phyloP scores from a whole-genome alignment of 2,329 filamentous ascomycete genomes.

The Phialophora tarda region DNA sequence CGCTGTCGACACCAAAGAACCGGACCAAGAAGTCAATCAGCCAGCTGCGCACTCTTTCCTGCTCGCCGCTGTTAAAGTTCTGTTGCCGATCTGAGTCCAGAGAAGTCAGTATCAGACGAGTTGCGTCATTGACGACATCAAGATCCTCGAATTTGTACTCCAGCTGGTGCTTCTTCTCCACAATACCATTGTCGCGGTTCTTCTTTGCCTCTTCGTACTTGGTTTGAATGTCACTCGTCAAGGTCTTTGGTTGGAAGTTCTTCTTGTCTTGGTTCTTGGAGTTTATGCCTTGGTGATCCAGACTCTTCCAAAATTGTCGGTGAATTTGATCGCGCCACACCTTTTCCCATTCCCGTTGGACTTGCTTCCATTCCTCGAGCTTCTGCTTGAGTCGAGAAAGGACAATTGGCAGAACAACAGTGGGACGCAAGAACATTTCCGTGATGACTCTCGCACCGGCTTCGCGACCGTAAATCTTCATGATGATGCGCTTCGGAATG shows the following conservation, averaged over 20 bases:
- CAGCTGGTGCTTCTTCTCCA: slow-evolving; percentile 73
- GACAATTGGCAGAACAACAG: slow-evolving; percentile 85
- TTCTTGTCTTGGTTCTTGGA: slow-evolving; percentile 90
- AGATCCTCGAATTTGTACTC: slow-evolving; percentile 74
- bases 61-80: slow-evolving; percentile 63
- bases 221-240: slow-evolving; percentile 88
- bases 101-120: slow-evolving; percentile 55
- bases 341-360: slow-evolving; percentile 97
- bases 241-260: slow-evolving; percentile 84
- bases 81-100: slow-evolving; percentile 58
- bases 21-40: slow-evolving; percentile 75
- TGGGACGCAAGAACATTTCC: slow-evolving; percentile 83
- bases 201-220: slow-evolving; percentile 90
- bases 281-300: slow-evolving; percentile 94
- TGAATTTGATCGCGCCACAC: slow-evolving; percentile 97
- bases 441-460: slow-evolving; percentile 83
- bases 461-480: slow-evolving; percentile 92
- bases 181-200: slow-evolving; percentile 65
- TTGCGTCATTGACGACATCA: slow-evolving; percentile 64
- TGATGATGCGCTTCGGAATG: slow-evolving; percentile 95
- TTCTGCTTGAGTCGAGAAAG: slow-evolving; percentile 91
- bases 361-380: slow-evolving; percentile 96
- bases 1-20: slow-evolving; percentile 77
- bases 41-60: slow-evolving; percentile 74
- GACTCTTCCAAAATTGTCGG: slow-evolving; percentile 90